These are phyloP conservation scores for Suillus clintonianus DNA, from an alignment of 768 basidiomycete genomes.

Conservation along the genomic window DNA sequence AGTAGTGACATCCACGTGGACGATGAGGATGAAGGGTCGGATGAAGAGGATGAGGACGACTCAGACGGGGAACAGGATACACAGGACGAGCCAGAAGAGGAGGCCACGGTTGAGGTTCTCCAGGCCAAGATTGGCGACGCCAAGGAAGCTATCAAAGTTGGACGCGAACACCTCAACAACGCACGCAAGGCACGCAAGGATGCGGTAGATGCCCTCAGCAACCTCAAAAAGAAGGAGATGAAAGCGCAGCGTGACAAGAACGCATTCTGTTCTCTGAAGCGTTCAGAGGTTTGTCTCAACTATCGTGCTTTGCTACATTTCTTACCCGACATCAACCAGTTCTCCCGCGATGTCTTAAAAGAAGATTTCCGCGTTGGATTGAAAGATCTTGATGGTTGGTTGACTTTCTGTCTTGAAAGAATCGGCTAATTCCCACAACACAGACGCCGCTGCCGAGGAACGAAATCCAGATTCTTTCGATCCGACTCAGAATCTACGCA, in stretches of 20 bases:
- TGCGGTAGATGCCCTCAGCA: constrained; percentile 35
- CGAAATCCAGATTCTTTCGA: constrained; percentile 59
- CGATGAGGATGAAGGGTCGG: not conserved
- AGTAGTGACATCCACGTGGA: constrained; percentile 12
- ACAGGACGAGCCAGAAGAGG: constrained; percentile 32
- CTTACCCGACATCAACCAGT: constrained; percentile 33
- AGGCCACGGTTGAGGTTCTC: constrained; percentile 47
- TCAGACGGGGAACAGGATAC: constrained; percentile 17
- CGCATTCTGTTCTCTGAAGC: constrained; percentile 58
- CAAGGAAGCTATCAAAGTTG: constrained; percentile 42
- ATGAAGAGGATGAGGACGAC: constrained; percentile 21
- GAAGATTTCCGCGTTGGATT: constrained; percentile 61
- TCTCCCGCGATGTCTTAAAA: constrained; percentile 55
- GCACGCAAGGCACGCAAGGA: constrained; percentile 45
- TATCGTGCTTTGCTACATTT: not conserved
- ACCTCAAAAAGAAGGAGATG: constrained; percentile 40
- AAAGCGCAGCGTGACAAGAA: constrained; percentile 51
- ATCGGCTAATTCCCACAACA: not conserved
- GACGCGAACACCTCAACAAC: constrained; percentile 38
- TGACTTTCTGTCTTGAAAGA: not conserved
- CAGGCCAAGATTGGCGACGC: constrained; percentile 46
- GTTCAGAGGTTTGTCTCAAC: constrained; percentile 46
- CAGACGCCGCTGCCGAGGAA: constrained; percentile 59
- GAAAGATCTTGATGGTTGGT: constrained; percentile 58
- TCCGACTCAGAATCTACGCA: constrained; percentile 48